Evolutionary conservation across 1,284 basidiomycete genomes (phyloP), one percentile per base, ranked within the genome.

Genomic region (Ceratobasidium sp.): DNA sequence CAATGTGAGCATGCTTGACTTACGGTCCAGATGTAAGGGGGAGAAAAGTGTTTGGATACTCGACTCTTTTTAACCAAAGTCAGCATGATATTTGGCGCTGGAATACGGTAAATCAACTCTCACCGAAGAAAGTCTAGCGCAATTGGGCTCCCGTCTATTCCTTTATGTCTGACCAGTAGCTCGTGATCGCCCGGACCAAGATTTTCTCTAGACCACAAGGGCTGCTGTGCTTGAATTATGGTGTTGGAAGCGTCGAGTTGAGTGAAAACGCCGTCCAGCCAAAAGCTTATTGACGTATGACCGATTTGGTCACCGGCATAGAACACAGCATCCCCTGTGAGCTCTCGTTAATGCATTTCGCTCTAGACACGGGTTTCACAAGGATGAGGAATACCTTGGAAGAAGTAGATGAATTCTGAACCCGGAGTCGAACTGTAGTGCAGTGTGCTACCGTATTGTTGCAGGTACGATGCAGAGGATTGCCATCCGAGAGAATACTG

Each of bases 61-160:
- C 38, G 33, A 62, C 42, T n/a, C 61, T n/a, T 62, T 38, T 62
- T n/a, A 26, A 23, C 26, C 2, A 40, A 17, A 2, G 17, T 62
- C 3, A 62, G 61, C 15, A 59, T 10, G 7, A 17, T 9, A n/a
- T n/a, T 3, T 54, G 13, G n/a, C 9, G 52, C 52, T 23, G 10
- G n/a, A 62, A 40, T 33, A 28, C 7, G 1, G 38, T 20, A 2
- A 33, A 42, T n/a, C 10, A 15, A 23, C 23, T 15, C 33, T 42
- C 38, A 62, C 61, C 61, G 61, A 62, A 62, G 61, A 62, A 62
- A 62, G 17, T 62, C 61, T 40, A 62, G 17, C 13, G 61, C 33
- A 42, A 62, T n/a, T n/a, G 61, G 38, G 17, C 20, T 40, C 20
- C 38, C 61, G n/a, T 62, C 2, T 20, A 20, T 20, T 10, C 61